Conservation (phyloP, 2,329 filamentous ascomycete species). For the Karstenula rhodostoma region DNA sequence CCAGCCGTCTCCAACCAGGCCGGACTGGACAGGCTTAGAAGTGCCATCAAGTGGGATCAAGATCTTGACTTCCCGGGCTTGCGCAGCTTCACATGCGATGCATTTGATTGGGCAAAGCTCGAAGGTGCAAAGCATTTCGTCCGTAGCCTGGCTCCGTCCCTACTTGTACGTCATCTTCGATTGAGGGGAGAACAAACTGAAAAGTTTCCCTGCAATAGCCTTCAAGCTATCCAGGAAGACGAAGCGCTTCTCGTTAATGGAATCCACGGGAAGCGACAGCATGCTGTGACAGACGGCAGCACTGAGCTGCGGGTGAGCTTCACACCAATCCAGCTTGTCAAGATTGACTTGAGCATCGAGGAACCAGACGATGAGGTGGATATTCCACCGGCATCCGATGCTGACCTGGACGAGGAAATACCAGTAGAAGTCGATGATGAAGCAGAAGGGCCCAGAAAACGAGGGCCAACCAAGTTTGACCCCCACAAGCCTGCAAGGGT, state of each 20-base stretch:
- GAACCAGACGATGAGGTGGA: conserved; percentile 72
- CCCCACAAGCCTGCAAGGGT: conserved; percentile 70
- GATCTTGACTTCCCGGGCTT: conserved; percentile 72
- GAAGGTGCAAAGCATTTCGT: conserved; percentile 86
- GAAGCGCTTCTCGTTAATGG: conserved; percentile 67
- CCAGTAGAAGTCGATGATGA: conserved; percentile 42
- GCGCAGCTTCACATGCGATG: conserved; percentile 76
- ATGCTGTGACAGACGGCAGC: conserved; percentile 77
- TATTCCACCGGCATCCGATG: conserved; percentile 27
- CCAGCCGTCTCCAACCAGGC: conserved; percentile 76
- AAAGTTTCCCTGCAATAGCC: conserved; percentile 33
- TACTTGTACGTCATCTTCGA: conserved; percentile 70
- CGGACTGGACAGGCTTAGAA: conserved; percentile 63
- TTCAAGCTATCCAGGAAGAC: conserved; percentile 54
- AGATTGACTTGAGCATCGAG: conserved; percentile 77
- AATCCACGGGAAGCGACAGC: conserved; percentile 73
- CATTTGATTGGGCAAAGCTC: conserved; percentile 85
- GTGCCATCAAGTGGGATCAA: conserved; percentile 66
- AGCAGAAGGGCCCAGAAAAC: conserved; percentile 51
- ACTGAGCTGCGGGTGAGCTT: conserved; percentile 82
- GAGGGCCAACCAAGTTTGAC: conserved; percentile 64
- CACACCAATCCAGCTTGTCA: conserved; percentile 77
- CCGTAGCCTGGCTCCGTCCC: conserved; percentile 76
- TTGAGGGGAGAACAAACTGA: conserved; percentile 41
- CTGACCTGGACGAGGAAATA: conserved; percentile 45